phyloP scores from a whole-genome alignment of 257 asterid species.

The Solanum chiquidenum region DNA sequence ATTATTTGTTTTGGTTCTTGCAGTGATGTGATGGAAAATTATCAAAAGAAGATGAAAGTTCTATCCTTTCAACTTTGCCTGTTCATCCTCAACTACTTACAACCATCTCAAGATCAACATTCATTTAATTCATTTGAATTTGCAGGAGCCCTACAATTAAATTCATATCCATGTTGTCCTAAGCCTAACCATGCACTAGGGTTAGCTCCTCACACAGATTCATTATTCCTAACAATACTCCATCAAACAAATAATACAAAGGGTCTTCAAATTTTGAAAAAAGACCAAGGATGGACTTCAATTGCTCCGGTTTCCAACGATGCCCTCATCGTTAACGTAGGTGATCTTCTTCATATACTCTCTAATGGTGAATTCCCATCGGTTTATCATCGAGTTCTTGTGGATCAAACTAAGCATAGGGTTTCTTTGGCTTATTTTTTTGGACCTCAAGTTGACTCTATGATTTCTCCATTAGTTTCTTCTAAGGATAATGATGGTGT shows the following conservation, averaged over 20 bases:
- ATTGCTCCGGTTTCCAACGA: not conserved
- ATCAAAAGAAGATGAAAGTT: not conserved
- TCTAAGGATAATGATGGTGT: not conserved
- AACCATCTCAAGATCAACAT: not conserved
- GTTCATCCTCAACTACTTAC: not conserved
- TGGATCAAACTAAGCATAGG: not conserved
- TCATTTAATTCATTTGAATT: conserved; percentile 19
- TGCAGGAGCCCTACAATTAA: conserved; percentile 47
- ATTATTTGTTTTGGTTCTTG: not conserved
- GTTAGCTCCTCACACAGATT: not conserved
- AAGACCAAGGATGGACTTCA: not conserved
- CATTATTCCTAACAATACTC: not conserved
- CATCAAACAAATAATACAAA: not conserved
- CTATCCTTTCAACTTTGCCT: not conserved
- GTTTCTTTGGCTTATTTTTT: conserved; percentile 26
- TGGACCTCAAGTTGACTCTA: not conserved
- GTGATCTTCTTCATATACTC: not conserved
- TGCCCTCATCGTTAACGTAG: not conserved
- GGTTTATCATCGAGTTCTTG: not conserved
- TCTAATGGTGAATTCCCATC: not conserved
- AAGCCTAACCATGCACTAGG: not conserved
- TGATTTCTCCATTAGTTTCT: conserved; percentile 27
- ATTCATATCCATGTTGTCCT: not conserved
- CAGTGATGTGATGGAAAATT: not conserved
- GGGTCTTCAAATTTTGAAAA: not conserved